phyloP scores from a whole-genome alignment of 345 rosid species.

The Populus deltoides region DNA sequence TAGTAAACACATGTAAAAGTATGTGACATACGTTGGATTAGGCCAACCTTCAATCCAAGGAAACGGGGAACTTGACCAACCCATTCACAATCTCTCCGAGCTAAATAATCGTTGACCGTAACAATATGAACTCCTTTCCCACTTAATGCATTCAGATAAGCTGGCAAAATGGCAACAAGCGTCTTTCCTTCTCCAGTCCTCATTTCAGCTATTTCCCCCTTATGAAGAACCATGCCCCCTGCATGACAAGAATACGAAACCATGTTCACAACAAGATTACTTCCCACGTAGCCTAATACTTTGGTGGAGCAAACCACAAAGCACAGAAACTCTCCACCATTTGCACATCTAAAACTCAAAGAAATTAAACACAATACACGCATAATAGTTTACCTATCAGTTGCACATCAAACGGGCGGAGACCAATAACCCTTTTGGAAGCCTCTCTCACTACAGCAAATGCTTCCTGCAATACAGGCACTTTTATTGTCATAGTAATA shows the following conservation, averaged over 20 bases:
- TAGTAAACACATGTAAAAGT: slow-evolving; percentile 21
- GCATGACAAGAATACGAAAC: slow-evolving; percentile 8
- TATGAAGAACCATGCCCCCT: slow-evolving; percentile 99
- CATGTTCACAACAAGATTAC: background rate
- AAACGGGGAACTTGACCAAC: slow-evolving; percentile 98
- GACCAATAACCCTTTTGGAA: slow-evolving; percentile 84
- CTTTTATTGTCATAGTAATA: background rate
- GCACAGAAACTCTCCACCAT: no score
- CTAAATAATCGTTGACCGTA: slow-evolving; percentile 94
- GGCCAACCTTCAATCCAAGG: slow-evolving; percentile 98
- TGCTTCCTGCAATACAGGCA: slow-evolving; percentile 59
- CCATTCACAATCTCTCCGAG: slow-evolving; percentile 98
- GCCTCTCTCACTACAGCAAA: slow-evolving; percentile 95
- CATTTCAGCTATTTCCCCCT: slow-evolving; percentile 98
- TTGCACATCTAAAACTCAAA: background rate
- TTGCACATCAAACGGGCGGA: slow-evolving; percentile 90
- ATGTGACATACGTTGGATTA: slow-evolving; percentile 88
- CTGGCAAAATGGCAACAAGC: slow-evolving; percentile 92
- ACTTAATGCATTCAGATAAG: slow-evolving; percentile 87
- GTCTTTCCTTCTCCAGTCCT: slow-evolving; percentile 99
- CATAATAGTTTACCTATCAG: slow-evolving; percentile 57
- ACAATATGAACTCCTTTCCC: slow-evolving; percentile 97
- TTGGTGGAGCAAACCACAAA: no score
- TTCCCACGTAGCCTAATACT: no score
- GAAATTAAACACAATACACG: background rate